A percentile compares a stretch with the other conserved stretches of the same genome.
Conservation (phyloP, 129 eudicot genomes). For the Calendula officinalis region DNA sequence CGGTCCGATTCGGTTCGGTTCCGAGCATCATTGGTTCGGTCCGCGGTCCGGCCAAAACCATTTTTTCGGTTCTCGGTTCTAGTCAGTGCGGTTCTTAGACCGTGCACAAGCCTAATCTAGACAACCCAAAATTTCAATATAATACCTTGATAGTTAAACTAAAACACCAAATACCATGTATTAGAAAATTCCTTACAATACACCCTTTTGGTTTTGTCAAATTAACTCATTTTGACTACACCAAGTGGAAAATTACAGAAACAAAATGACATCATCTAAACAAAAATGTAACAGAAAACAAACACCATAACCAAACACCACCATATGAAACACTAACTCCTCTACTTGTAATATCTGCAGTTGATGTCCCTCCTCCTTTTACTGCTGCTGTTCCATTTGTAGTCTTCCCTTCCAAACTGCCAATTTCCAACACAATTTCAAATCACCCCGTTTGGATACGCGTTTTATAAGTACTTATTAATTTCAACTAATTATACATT, state of each 20-base stretch:
- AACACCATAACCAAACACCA: constrained; percentile 19
- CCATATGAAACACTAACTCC: constrained; percentile 24
- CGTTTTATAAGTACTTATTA: neutral
- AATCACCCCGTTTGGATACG: neutral
- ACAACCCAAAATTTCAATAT: too few species aligned
- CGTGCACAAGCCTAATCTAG: too few species aligned
- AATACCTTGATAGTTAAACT: too few species aligned
- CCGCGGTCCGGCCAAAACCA: too few species aligned
- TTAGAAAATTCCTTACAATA: constrained; percentile 8
- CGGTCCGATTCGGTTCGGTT: too few species aligned
- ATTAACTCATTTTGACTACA: constrained; percentile 13
- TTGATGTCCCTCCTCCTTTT: constrained; percentile 29
- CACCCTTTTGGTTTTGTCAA: constrained; percentile 26
- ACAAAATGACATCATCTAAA: constrained; percentile 19
- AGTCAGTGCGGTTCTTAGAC: too few species aligned
- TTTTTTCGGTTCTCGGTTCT: too few species aligned
- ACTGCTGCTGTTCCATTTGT: constrained; percentile 22
- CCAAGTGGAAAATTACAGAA: constrained; percentile 1
- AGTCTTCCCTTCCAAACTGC: constrained; percentile 38
- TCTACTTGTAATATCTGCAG: constrained; percentile 37
- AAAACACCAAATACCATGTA: constrained; percentile 1
- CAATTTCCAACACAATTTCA: constrained; percentile 12
- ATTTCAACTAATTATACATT: neutral
- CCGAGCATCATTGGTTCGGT: too few species aligned
- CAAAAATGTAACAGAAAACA: constrained; percentile 11